phyloP scores from a whole-genome alignment of 768 basidiomycete species.

The Termitomyces sp. region DNA sequence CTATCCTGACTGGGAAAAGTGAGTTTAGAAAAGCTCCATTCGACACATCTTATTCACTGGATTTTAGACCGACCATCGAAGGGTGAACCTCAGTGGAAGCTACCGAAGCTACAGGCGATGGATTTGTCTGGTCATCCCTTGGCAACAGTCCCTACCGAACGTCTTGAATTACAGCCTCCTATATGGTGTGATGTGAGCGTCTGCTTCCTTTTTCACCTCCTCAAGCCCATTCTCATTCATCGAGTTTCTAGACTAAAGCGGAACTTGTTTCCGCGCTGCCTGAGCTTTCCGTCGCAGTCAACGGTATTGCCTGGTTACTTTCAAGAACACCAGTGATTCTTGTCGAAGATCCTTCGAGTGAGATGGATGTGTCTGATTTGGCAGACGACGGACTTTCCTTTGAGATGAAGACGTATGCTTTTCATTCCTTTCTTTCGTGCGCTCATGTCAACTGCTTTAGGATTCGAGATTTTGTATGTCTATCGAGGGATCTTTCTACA shows the following conservation, averaged over 20 bases:
- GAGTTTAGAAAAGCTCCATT: not conserved
- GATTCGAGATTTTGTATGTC: conserved; percentile 9
- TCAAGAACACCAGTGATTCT: conserved; percentile 10
- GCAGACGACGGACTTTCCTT: conserved; percentile 4
- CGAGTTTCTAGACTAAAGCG: conserved; percentile 11
- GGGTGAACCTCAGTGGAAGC: conserved; percentile 13
- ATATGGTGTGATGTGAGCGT: conserved; percentile 14
- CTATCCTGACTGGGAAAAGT: not conserved
- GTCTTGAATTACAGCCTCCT: not conserved
- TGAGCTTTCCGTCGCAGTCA: conserved; percentile 11
- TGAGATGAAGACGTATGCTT: conserved; percentile 11
- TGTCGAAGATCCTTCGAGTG: conserved; percentile 2
- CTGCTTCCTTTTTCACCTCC: not conserved
- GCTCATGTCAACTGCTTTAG: conserved; percentile 3
- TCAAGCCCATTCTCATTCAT: not conserved
- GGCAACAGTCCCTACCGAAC: not conserved
- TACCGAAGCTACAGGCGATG: not conserved
- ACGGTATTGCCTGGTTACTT: conserved; percentile 14
- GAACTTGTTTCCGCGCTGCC: conserved; percentile 15
- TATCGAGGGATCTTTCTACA: conserved; percentile 4
- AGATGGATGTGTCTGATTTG: conserved; percentile 5
- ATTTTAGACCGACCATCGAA: conserved; percentile 3
- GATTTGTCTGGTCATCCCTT: not conserved
- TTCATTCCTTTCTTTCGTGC: not conserved
- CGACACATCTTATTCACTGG: not conserved